Conservation (phyloP, 345 rosid genomes). For the Hibiscus syriacus region DNA sequence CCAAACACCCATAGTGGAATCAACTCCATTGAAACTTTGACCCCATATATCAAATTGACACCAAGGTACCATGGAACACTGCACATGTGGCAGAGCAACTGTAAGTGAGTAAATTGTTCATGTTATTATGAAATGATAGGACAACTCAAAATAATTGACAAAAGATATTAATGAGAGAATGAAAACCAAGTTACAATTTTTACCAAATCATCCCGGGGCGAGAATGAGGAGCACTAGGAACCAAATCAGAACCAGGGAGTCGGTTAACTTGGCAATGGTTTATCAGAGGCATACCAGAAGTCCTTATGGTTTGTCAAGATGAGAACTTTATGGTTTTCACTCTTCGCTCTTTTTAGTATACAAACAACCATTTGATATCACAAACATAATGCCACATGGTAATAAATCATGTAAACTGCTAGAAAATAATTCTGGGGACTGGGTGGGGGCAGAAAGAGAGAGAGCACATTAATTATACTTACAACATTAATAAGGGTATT, state of each 20-base stretch:
- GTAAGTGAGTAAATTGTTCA: no score
- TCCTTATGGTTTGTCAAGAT: no score
- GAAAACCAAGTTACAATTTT: not conserved
- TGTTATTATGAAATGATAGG: not conserved
- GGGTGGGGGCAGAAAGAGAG: no score
- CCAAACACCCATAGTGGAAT: conserved; percentile 77
- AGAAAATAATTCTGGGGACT: not conserved
- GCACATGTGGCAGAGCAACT: conserved; percentile 24
- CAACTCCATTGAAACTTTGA: conserved; percentile 72
- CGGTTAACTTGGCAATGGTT: not conserved
- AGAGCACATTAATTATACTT: conserved; percentile 28
- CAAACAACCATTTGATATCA: not conserved
- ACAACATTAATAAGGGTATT: conserved; percentile 65
- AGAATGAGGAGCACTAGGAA: not conserved
- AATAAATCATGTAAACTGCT: not conserved
- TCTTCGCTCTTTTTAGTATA: not conserved
- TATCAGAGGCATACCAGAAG: not conserved
- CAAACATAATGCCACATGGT: not conserved
- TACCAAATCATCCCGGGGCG: not conserved
- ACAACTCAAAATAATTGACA: not conserved
- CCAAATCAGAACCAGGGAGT: not conserved
- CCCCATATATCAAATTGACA: conserved; percentile 54
- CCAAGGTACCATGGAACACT: conserved; percentile 65
- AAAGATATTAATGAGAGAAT: not conserved
- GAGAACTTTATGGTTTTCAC: not conserved